Percentiles rank a stretch among this genome's conserved stretches.
These are phyloP conservation scores for Harringtonia lauricola DNA, from an alignment of 2,329 filamentous ascomycete genomes.

Conservation along the genomic window DNA sequence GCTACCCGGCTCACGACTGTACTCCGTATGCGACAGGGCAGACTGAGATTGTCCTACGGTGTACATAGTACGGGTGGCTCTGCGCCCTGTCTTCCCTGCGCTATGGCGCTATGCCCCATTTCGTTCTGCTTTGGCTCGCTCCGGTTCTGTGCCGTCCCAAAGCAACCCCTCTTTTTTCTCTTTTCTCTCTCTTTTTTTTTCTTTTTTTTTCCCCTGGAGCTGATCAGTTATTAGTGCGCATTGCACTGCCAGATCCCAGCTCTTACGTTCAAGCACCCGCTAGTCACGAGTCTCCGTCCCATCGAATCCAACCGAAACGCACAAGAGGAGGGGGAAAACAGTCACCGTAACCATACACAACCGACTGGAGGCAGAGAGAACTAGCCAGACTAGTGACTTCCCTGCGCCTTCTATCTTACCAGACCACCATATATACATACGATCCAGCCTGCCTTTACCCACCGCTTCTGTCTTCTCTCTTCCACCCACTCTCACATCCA, in stretches of 20 bases:
- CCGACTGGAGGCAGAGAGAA: background rate
- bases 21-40: too few species aligned
- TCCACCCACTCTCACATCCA: background rate
- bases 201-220: background rate
- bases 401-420: too few species aligned
- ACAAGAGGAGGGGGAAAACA: constrained; percentile 1
- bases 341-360: background rate
- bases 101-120: background rate
- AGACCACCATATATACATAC: background rate
- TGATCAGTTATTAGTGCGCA: background rate
- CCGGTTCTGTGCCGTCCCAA: background rate
- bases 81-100: background rate
- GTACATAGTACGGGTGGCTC: background rate
- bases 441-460: background rate
- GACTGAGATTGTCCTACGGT: background rate
- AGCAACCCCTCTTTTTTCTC: background rate
- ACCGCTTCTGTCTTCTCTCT: background rate
- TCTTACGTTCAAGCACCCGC: too few species aligned
- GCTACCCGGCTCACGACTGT: too few species aligned
- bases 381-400: background rate
- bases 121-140: background rate
- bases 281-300: constrained; percentile 2
- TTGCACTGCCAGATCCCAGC: background rate
- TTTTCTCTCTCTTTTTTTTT: background rate
- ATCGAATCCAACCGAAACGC: constrained; percentile 9